Evolutionary conservation across 2,329 filamentous ascomycete genomes (phyloP), one percentile per base, ranked within the genome.

Genomic region (Arthrinium puccinioides): DNA sequence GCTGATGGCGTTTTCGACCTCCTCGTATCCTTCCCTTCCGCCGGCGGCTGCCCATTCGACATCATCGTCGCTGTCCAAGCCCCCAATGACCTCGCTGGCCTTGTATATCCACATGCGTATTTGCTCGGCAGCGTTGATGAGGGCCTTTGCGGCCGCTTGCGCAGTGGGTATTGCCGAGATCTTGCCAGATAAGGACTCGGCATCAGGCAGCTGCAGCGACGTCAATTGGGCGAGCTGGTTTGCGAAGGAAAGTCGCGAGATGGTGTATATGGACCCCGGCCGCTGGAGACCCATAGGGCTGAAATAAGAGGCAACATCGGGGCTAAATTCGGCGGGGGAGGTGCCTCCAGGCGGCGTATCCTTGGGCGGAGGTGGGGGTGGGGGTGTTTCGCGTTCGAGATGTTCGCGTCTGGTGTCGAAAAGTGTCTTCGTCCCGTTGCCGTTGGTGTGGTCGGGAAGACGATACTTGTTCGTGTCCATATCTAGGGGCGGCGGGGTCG

Each of bases 31-130:
- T 59, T 90, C 85, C 43, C 84, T 72, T 3, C 92, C 92, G 36
- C 87, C 92, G 6, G 78, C 78, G 2, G 89, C 90, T 3, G 92
- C 89, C 92, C 92, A 98, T 60, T 97, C 90, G 13, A 97, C 88
- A 55, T 98, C 92, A 58, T 97, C 92, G 45, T 97, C 90, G 37
- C 89, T 88, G 57, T 97, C 88, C 28, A 98, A 68, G 5, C 89
- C 89, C 38, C 77, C 76, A 37, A 98, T 79, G 21, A 97, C 89
- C 51, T 94, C 87, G 0, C 83, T 83, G 1, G 90, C 90, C 59
- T 96, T 96, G 45, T 76, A 76, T 54, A 96, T 95, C 92, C 92
- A 98, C 52, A 84, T 82, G 45, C 84, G 76, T 47, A 98, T 97
- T 60, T 97, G 89, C 44, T 94, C 87, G 5, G 89, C 87, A 9